Evolutionary conservation across 371 early-diverging fungal species (phyloP), one percentile per base, ranked within the genome.

Genomic region (Ecytonucleospora hepatopenaei): DNA sequence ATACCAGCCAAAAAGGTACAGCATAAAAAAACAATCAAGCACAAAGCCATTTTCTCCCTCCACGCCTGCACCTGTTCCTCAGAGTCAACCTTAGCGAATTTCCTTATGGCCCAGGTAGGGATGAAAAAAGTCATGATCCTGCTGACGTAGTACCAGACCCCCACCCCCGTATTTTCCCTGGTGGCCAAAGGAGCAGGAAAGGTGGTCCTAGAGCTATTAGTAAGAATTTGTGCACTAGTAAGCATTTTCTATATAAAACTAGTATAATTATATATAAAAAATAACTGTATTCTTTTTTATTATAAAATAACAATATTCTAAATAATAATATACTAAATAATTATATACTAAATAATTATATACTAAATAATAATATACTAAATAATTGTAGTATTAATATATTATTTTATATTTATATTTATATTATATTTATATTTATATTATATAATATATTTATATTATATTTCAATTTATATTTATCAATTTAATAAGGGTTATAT

Each of bases 31-130:
- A 82, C 80, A n/a, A 78, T 53, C 23, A 69, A 62, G 59, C 75
- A 75, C 23, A 80, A 66, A 0, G 79, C 72, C 12, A 79, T 59
- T 54, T 82, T 82, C 59, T 82, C 82, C 61, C 82, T 67, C 82
- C 82, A 82, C 24, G 82, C 82, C 24, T 68, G 66, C n/a, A 53
- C 57, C 23, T 68, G 57, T 31, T 67, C 71, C 24, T 62, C 59
- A 1, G 68, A 73, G 46, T 63, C 61, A 75, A 78, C 74, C 34
- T 32, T 32, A 27, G 78, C 80, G 58, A 69, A 77, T 26, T 59
- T 64, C 2, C 62, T 58, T 21, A 69, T 19, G 31, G 70, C 28
- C 19, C 34, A 67, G 48, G 69, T 53, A 0, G 74, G 74, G 32
- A 74, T 70, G 1, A 74, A 60, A 35, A 46, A 70, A 0, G 74